phyloP scores from a whole-genome alignment of 2,329 filamentous ascomycete genomes.

The Claviceps arundinis region DNA sequence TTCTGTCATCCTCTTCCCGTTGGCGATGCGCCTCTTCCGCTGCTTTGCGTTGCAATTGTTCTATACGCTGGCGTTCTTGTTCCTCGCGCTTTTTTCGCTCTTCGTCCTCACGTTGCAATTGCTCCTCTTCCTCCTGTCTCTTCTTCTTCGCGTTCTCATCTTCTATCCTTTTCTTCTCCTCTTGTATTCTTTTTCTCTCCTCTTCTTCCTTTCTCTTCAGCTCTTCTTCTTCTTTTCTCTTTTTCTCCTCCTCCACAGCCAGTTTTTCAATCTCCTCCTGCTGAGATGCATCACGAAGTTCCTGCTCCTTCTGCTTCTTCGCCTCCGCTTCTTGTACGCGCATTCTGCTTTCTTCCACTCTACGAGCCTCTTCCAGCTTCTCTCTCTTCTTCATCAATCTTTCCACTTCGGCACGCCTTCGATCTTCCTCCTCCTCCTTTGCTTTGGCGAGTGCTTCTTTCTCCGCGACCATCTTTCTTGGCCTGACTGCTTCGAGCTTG shows the following conservation, averaged over 20 bases:
- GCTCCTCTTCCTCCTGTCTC: slow-evolving; percentile 17
- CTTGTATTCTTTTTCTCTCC: slow-evolving; percentile 22
- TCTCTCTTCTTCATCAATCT: slow-evolving; percentile 24
- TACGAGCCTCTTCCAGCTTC: slow-evolving; percentile 15
- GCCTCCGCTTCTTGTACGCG: slow-evolving; percentile 21
- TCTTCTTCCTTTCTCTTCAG: slow-evolving; percentile 28
- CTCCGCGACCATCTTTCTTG: slow-evolving; percentile 19
- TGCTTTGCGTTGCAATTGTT: slow-evolving; percentile 33
- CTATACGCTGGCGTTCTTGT: slow-evolving; percentile 30
- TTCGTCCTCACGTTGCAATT: slow-evolving; percentile 29
- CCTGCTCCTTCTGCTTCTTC: slow-evolving; percentile 19
- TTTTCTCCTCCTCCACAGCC: slow-evolving; percentile 26
- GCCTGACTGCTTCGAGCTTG: slow-evolving; percentile 15
- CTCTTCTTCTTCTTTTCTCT: slow-evolving; percentile 33
- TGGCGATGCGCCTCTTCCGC: slow-evolving; percentile 35
- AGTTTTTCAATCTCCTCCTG: slow-evolving; percentile 22
- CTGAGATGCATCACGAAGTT: slow-evolving; percentile 20
- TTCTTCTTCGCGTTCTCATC: background rate
- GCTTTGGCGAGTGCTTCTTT: slow-evolving; percentile 20
- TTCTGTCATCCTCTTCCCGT: slow-evolving; percentile 38
- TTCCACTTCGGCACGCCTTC: slow-evolving; percentile 18
- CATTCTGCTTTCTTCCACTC: slow-evolving; percentile 21
- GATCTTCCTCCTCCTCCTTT: slow-evolving; percentile 15
- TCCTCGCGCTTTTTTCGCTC: slow-evolving; percentile 28
- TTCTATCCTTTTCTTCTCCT: slow-evolving; percentile 21